Base-by-base conservation (phyloP, 192 early-diverging fungal genomes). In the Backusella parvicylindrica region DNA sequence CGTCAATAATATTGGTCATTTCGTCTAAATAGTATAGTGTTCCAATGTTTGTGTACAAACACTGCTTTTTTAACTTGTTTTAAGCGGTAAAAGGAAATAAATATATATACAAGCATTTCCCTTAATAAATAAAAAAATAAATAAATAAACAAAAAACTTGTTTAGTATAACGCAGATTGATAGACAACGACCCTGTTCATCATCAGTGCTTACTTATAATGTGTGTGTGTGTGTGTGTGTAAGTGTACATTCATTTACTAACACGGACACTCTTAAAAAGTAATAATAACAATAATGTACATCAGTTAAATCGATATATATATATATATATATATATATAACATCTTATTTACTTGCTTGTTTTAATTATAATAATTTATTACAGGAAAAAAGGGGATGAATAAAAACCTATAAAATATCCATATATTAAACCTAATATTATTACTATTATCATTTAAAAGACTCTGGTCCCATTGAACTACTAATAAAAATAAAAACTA, bases 371-470 rank as follows among this genome's bases (percentile, higher is more conserved):
- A 6, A 13, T 60, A 7, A 28, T 8, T 60, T 23, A 21, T 9
- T 26, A 60, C 21, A 28, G 23, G n/a, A n/a, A n/a, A 28, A 60
- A 23, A 13, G 3, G 26, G 53, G 26, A 28, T 21, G 53, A 28
- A 60, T 13, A 6, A 50, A 16, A n/a, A 50, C 6, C 33, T 1
- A 47, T 47, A 47, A n/a, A 18, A 47, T 47, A 47, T n/a, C n/a
- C n/a, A n/a, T 47, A 60, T 60, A 60, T 60, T 60, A 60, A 60
- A 60, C 53, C 53, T 60, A 23, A 60, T 60, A 60, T 60, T 12
- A 28, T 60, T 13, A 60, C 28, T 23, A 28, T 60, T 26, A 28
- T 60, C 28, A 60, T 28, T 28, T 28, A 60, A 60, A 13, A 60
- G 21, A 28, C 53, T 60, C n/a, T 28, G 53, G 12, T 60, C n/a